Base-by-base conservation (phyloP, 164 flowering plant species). In the Houttuynia cordata region DNA sequence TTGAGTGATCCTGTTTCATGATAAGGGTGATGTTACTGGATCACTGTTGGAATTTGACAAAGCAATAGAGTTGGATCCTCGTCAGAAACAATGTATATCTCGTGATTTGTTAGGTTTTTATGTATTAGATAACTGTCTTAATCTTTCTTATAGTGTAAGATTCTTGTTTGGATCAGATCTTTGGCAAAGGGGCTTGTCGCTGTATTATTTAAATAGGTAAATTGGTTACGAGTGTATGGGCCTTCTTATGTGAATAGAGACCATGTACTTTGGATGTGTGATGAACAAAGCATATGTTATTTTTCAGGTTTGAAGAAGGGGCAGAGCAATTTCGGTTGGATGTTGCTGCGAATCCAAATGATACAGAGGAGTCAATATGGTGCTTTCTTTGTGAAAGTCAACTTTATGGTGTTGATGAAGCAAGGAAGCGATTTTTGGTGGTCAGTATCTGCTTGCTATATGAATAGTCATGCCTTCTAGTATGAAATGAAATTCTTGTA, bases 331-430 rank as follows among this genome's bases (percentile, higher is more conserved):
- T 89, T 57, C 75, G 96, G 23, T 1, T 93, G 66, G 98, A 93
- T 84, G 97, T 93, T 73, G 88, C 94, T 0, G 83, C 84, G 57
- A 93, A 93, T 73, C 97, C 97, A 51, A 87, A 87, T 78, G 98
- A 93, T 56, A 87, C 98, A 0, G 98, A 89, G 71, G 98, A 93
- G 78, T 87, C 98, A 3, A 89, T 93, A 42, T 93, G 98, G 98
- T 89, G 97, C 71, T 89, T 93, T 70, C 84, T 93, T 0, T 92
- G 98, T 72, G 97, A 93, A 77, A 85, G 92, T 76, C 91, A 77
- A 68, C 53, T 89, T 24, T 81, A 78, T 76, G 96, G 98, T 53
- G 80, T 77, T 30, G 79, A 84, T 67, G 90, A 80, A 76, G 97
- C 98, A 59, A 76, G 97, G 68, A 76, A 62, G 52, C 72, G 77